Evolutionary conservation across 2,329 filamentous ascomycete genomes (phyloP).

Genomic region (Bisporella sp.): DNA sequence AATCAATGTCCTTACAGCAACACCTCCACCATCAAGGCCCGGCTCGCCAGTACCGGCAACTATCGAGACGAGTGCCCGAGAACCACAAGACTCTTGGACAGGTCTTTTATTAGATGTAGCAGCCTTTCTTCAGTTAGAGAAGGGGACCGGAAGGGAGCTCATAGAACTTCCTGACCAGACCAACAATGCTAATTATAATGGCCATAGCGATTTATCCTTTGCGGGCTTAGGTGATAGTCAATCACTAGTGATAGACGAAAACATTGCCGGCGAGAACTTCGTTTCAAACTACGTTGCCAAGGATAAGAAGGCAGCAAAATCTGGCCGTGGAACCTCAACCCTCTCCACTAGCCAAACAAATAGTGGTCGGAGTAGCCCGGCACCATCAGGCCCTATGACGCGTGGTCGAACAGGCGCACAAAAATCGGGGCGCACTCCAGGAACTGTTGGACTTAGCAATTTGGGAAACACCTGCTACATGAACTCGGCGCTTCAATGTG

Average conservation of each 20-base stretch:
- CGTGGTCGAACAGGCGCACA: conserved; percentile 56
- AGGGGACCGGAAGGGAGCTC: conserved; percentile 56
- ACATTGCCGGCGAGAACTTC: conserved; percentile 50
- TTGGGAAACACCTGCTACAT: conserved; percentile 98
- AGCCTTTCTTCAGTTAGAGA: conserved; percentile 55
- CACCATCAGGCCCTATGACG: conserved; percentile 53
- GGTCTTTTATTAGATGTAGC: conserved; percentile 41
- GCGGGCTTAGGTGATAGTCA: conserved; percentile 66
- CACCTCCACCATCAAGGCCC: conserved; percentile 31
- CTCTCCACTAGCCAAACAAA: conserved; percentile 36
- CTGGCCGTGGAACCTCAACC: conserved; percentile 10
- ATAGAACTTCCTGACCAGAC: conserved; percentile 64
- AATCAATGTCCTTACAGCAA: conserved; percentile 35
- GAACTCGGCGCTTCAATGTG: conserved; percentile 94
- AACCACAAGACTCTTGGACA: conserved; percentile 32
- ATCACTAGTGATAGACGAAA: conserved; percentile 78
- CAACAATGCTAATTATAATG: conserved; percentile 69
- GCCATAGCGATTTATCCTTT: conserved; percentile 56
- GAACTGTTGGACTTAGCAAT: conserved; percentile 79
- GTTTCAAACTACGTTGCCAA: conserved; percentile 42
- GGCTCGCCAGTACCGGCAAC: conserved; percentile 15
- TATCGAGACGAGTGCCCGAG: conserved; percentile 8
- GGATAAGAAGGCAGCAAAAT: conserved; percentile 12
- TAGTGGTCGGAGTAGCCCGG: conserved; percentile 65
- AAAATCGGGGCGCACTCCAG: conserved; percentile 62